A percentile compares a stretch with the other conserved stretches of the same genome.
Conservation (phyloP, 1,284 basidiomycete genomes). For the Chiua sp. region DNA sequence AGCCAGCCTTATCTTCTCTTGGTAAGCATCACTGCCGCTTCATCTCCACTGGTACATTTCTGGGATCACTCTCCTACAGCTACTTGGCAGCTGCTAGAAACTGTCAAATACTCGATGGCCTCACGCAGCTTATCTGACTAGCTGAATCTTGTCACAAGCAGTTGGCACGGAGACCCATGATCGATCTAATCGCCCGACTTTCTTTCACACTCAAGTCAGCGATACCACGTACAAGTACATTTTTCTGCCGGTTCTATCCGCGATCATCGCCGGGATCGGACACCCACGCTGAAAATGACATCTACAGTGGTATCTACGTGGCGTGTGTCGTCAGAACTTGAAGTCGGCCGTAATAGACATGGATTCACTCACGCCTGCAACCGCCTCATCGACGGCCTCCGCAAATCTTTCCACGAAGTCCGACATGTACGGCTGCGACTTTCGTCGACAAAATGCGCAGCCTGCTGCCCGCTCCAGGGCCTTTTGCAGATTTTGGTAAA, state of each 20-base stretch:
- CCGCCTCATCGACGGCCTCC: conserved; percentile 23
- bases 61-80: too few species aligned
- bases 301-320: conserved; percentile 24
- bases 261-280: not conserved
- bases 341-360: not conserved
- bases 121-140: too few species aligned
- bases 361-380: conserved; percentile 25
- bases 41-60: too few species aligned
- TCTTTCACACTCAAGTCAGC: too few species aligned
- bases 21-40: too few species aligned
- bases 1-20: too few species aligned
- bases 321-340: not conserved
- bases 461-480: conserved; percentile 23
- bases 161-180: too few species aligned
- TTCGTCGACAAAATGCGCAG: conserved; percentile 29
- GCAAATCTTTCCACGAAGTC: conserved; percentile 30
- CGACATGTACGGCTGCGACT: conserved; percentile 21
- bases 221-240: not conserved
- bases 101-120: too few species aligned
- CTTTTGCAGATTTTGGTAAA: conserved; percentile 22
- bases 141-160: too few species aligned
- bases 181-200: too few species aligned
- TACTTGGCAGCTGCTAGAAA: too few species aligned
- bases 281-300: conserved; percentile 17
- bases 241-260: not conserved